Percentiles rank a stretch among this genome's conserved stretches.
These are phyloP conservation scores for Tilletia indica DNA, from an alignment of 1,284 basidiomycete species.

Conservation along the genomic window DNA sequence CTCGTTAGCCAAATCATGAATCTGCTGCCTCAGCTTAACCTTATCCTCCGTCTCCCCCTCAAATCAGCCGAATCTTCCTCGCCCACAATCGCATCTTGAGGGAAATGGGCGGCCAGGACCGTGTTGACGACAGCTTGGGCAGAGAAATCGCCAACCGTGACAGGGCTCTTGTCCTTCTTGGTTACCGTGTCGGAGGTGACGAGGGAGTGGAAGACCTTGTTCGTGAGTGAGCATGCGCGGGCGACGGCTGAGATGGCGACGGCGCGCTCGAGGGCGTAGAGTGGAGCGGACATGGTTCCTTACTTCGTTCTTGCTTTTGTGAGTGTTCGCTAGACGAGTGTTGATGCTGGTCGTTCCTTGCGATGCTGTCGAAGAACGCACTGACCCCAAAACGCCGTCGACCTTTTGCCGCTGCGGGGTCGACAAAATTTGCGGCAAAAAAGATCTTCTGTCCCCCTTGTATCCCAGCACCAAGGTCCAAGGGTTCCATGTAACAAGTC, in stretches of 20 bases:
- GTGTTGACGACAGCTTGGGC: slow-evolving; percentile 53
- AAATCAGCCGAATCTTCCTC: slow-evolving; percentile 86
- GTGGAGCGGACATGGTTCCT: slow-evolving; percentile 10
- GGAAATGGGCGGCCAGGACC: slow-evolving; percentile 65
- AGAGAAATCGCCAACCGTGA: slow-evolving; percentile 66
- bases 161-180: slow-evolving; percentile 92
- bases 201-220: slow-evolving; percentile 81
- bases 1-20: slow-evolving; percentile 80
- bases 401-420: too few relatives aligned
- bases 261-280: slow-evolving; percentile 63
- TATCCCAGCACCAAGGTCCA: too few relatives aligned
- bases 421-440: too few relatives aligned
- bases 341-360: neutral
- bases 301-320: neutral
- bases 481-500: too few relatives aligned
- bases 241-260: slow-evolving; percentile 86
- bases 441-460: too few relatives aligned
- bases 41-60: slow-evolving; percentile 55
- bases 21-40: slow-evolving; percentile 64
- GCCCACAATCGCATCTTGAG: slow-evolving; percentile 82
- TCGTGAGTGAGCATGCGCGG: slow-evolving; percentile 72
- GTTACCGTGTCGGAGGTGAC: slow-evolving; percentile 76
- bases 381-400: too few relatives aligned
- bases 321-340: neutral
- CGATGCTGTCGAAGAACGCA: too few relatives aligned